Percentiles rank a stretch among this genome's conserved stretches.
Evolutionary conservation across 106 monocot species (phyloP).

Genomic region (Allium cepa): DNA sequence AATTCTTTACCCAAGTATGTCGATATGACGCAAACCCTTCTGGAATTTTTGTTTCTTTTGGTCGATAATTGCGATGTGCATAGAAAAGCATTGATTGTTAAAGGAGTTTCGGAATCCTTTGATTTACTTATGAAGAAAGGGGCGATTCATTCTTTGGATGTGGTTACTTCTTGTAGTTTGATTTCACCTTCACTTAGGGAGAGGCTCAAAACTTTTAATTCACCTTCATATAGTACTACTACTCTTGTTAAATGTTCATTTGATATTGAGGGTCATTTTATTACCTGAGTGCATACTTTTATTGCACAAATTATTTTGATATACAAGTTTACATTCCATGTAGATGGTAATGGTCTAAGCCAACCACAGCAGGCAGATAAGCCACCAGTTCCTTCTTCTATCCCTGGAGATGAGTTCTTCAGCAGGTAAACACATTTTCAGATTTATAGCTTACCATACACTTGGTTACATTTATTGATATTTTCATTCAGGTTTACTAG

Average conservation of each 20-base stretch:
- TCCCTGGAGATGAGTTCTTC: too few relatives aligned
- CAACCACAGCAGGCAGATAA: too few relatives aligned
- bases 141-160: conserved; percentile 61
- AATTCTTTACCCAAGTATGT: conserved; percentile 67
- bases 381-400: too few relatives aligned
- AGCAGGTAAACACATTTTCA: conserved; percentile 28
- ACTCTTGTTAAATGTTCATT: background rate
- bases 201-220: conserved; percentile 18
- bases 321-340: too few relatives aligned
- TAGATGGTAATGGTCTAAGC: too few relatives aligned
- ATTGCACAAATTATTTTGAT: too few relatives aligned
- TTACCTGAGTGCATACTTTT: too few relatives aligned
- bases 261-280: too few relatives aligned
- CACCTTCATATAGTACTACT: background rate
- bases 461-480: too few relatives aligned
- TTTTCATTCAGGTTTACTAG: conserved; percentile 57
- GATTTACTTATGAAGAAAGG: conserved; percentile 39
- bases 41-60: conserved; percentile 86
- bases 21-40: conserved; percentile 47
- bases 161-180: conserved; percentile 11
- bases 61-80: conserved; percentile 72
- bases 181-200: conserved; percentile 42
- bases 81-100: conserved; percentile 40
- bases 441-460: too few relatives aligned
- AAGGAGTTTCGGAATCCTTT: conserved; percentile 35